A percentile compares a stretch with the other conserved stretches of the same genome.
These are phyloP conservation scores for Ustulina deusta DNA, from an alignment of 2,329 filamentous ascomycete species.

Conservation along the genomic window DNA sequence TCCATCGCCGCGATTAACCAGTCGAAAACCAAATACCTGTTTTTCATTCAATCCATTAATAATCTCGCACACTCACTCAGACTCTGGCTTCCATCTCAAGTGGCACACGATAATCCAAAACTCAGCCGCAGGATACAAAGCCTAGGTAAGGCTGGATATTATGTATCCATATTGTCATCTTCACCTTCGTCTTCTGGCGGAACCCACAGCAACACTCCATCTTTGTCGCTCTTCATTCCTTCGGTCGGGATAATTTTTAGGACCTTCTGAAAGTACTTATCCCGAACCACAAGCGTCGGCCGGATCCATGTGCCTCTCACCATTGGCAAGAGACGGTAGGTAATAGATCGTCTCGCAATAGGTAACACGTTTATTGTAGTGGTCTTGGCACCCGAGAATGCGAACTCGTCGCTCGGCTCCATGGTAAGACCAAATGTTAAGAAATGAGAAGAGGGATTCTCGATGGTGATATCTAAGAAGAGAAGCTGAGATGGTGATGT, in stretches of 20 bases:
- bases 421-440: slow-evolving; percentile 92
- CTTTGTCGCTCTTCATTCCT: slow-evolving; percentile 74
- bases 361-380: slow-evolving; percentile 85
- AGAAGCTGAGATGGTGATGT: slow-evolving; percentile 55
- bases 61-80: background rate
- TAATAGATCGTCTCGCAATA: slow-evolving; percentile 78
- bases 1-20: background rate
- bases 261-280: slow-evolving; percentile 94
- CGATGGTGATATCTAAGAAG: slow-evolving; percentile 73
- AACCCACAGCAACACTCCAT: slow-evolving; percentile 73
- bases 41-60: background rate
- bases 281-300: slow-evolving; percentile 81
- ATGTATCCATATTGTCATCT: slow-evolving; percentile 33
- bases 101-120: slow-evolving; percentile 14
- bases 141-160: background rate
- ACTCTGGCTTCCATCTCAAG: background rate
- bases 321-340: slow-evolving; percentile 79
- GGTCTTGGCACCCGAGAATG: slow-evolving; percentile 89
- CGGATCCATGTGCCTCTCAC: slow-evolving; percentile 74
- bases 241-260: slow-evolving; percentile 83
- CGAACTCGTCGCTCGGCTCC: slow-evolving; percentile 93
- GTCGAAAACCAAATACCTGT: background rate
- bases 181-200: slow-evolving; percentile 57
- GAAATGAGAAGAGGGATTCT: slow-evolving; percentile 95
- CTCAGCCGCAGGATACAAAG: background rate